phyloP scores from a whole-genome alignment of 2,329 filamentous ascomycete genomes.

The Trichoderma sp. region DNA sequence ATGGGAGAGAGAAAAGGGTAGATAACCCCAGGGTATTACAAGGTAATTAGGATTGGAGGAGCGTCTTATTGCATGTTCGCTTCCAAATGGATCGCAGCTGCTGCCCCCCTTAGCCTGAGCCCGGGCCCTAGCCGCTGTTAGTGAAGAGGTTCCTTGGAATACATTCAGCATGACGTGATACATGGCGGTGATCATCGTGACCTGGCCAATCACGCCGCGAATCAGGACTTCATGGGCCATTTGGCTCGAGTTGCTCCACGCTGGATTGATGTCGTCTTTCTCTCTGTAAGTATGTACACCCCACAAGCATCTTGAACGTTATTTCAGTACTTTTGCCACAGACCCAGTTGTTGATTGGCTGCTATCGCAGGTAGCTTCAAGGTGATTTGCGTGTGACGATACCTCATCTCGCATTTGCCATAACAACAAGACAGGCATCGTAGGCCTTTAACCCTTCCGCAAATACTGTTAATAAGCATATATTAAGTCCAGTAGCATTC shows the following conservation, averaged over 20 bases:
- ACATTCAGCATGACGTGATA: background rate
- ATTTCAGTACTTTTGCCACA: too few species aligned
- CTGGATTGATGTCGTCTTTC: background rate
- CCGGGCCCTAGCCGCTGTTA: background rate
- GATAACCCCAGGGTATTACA: constrained; percentile 1
- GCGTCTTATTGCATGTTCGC: background rate
- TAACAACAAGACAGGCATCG: too few species aligned
- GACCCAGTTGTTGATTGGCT: too few species aligned
- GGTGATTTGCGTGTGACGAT: too few species aligned
- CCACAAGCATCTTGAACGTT: too few species aligned
- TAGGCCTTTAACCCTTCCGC: too few species aligned
- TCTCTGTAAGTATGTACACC: background rate
- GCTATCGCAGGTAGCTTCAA: too few species aligned
- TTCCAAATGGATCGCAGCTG: background rate
- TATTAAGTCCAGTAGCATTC: too few species aligned
- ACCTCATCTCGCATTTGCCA: too few species aligned
- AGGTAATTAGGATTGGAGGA: constrained; percentile 1
- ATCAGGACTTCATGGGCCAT: background rate
- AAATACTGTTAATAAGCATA: too few species aligned
- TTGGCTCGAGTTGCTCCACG: background rate
- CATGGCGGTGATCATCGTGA: background rate
- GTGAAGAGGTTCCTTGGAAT: background rate
- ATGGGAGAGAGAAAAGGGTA: background rate
- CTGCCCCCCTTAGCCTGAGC: background rate
- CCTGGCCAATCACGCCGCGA: background rate